Conservation (phyloP, 2,329 filamentous ascomycete species). For the Elsinoe necatrix region DNA sequence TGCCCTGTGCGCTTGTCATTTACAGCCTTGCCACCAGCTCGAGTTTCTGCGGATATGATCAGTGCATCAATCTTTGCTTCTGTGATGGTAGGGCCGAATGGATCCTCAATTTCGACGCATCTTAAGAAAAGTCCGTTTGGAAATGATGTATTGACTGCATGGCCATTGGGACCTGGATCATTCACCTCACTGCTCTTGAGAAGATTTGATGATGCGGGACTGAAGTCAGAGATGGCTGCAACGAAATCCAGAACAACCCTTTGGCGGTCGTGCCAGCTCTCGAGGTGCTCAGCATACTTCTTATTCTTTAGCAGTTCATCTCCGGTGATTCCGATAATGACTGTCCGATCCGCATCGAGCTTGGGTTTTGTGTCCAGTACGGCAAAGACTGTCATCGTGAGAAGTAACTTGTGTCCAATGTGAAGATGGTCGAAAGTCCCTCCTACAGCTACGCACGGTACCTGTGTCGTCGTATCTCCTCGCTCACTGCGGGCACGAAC, state of each 20-base stretch:
- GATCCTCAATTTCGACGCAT: constrained; percentile 77
- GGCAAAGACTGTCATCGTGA: constrained; percentile 75
- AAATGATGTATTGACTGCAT: constrained; percentile 50
- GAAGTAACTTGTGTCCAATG: constrained; percentile 87
- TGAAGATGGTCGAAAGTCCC: constrained; percentile 97
- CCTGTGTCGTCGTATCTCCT: constrained; percentile 35
- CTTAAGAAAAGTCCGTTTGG: constrained; percentile 59
- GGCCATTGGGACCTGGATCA: constrained; percentile 41
- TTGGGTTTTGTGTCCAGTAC: constrained; percentile 43
- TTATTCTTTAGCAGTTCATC: constrained; percentile 82
- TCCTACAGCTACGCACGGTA: constrained; percentile 63
- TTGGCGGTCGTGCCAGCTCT: constrained; percentile 71
- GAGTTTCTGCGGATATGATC: constrained; percentile 81
- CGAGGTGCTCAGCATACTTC: constrained; percentile 71
- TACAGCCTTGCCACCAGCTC: constrained; percentile 71
- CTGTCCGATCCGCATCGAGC: constrained; percentile 25
- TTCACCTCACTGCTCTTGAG: constrained; percentile 30
- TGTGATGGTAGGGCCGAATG: constrained; percentile 83
- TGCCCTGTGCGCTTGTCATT: constrained; percentile 72
- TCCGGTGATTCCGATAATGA: constrained; percentile 81
- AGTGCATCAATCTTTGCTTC: constrained; percentile 69
- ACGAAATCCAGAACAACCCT: constrained; percentile 64
- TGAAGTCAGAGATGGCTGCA: constrained; percentile 50
- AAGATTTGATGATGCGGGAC: constrained; percentile 27
- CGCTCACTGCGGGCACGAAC: too few species aligned